Percentiles rank a stretch among this genome's conserved stretches.
These are phyloP conservation scores for Boletus semigastroideus DNA, from an alignment of 1,284 basidiomycete species.

Conservation along the genomic window DNA sequence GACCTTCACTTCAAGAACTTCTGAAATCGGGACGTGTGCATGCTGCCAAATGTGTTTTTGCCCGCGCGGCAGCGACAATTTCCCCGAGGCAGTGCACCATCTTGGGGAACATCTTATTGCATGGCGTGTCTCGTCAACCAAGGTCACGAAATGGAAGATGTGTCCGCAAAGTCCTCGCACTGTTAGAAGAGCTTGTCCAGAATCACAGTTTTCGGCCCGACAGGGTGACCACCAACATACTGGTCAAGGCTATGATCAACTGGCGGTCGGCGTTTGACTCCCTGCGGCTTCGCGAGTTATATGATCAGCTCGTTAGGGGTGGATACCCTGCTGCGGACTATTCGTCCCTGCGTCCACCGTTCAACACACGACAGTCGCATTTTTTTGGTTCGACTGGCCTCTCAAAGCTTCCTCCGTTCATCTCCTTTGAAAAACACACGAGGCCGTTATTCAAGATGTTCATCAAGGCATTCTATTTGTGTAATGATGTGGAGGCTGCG, in stretches of 20 bases:
- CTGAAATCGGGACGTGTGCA: constrained; percentile 31
- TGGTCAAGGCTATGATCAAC: constrained; percentile 55
- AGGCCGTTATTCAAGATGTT: constrained; percentile 70
- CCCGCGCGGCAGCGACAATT: constrained; percentile 27
- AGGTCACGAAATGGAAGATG: constrained; percentile 42
- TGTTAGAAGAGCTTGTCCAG: constrained; percentile 41
- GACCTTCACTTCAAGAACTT: constrained; percentile 21
- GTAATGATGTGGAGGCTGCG: constrained; percentile 53
- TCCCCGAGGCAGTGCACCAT: constrained; percentile 37
- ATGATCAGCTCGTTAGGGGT: constrained; percentile 54
- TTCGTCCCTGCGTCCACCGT: constrained; percentile 38
- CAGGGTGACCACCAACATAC: constrained; percentile 62
- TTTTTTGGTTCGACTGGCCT: constrained; percentile 26
- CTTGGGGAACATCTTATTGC: constrained; percentile 57
- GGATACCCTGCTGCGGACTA: constrained; percentile 51
- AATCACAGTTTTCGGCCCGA: constrained; percentile 52
- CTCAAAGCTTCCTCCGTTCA: constrained; percentile 35
- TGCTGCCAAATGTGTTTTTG: constrained; percentile 46
- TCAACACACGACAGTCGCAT: constrained; percentile 36
- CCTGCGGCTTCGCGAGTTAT: constrained; percentile 49
- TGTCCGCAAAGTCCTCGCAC: constrained; percentile 41
- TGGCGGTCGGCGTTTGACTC: constrained; percentile 45
- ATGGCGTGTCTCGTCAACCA: constrained; percentile 38
- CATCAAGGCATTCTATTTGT: constrained; percentile 56
- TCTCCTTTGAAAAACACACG: constrained; percentile 56